Percentiles rank a stretch among this genome's conserved stretches.
phyloP scores from a whole-genome alignment of 1,139 yeast species.

The Yamadazyma blattariae region DNA sequence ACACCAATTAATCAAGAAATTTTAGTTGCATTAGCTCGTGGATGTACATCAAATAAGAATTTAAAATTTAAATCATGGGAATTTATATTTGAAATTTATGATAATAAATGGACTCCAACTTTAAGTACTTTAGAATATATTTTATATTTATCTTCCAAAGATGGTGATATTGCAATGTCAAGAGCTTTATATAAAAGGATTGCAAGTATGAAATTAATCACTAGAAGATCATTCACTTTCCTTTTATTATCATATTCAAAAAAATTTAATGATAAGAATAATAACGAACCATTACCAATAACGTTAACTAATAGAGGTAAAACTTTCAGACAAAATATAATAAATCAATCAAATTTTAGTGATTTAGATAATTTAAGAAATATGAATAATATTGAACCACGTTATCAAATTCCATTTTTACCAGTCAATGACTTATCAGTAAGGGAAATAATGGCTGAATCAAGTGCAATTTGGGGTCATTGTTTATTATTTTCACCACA shows the following conservation, averaged over 20 bases:
- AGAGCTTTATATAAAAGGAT: conserved; percentile 68
- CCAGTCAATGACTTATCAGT: conserved; percentile 50
- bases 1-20: conserved; percentile 43
- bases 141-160: conserved; percentile 70
- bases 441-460: conserved; percentile 62
- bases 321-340: conserved; percentile 42
- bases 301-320: conserved; percentile 45
- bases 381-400: background rate
- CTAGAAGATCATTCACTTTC: conserved; percentile 47
- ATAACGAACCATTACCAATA: conserved; percentile 34
- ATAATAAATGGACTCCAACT: conserved; percentile 47
- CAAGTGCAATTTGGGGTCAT: conserved; percentile 73
- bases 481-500: conserved; percentile 40
- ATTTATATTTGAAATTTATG: conserved; percentile 65
- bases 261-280: conserved; percentile 11
- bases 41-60: conserved; percentile 58
- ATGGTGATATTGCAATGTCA: conserved; percentile 74
- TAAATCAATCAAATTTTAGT: conserved; percentile 24
- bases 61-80: conserved; percentile 70
- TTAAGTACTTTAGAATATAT: conserved; percentile 60
- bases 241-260: conserved; percentile 58
- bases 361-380: too few species aligned
- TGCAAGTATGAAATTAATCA: conserved; percentile 38
- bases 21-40: conserved; percentile 64
- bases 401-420: conserved; percentile 54